Conservation (phyloP, 2,329 filamentous ascomycete species). For the Aurifilum marmelostoma region DNA sequence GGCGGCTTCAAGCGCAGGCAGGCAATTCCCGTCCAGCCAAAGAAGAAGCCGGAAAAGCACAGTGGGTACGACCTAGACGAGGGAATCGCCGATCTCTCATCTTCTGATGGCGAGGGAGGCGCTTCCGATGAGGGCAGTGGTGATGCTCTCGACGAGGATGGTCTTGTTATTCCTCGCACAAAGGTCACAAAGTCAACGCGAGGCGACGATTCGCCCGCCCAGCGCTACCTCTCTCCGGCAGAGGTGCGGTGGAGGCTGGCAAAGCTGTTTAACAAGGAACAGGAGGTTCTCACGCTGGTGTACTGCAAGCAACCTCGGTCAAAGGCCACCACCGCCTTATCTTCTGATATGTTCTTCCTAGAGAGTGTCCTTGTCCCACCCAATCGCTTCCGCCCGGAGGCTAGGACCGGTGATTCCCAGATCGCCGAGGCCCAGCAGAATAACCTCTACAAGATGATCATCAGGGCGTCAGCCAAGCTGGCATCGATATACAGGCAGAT, state of each 20-base stretch:
- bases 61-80: slow-evolving; percentile 62
- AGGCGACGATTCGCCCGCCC: slow-evolving; percentile 44
- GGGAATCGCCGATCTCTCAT: slow-evolving; percentile 67
- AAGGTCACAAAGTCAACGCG: slow-evolving; percentile 44
- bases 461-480: slow-evolving; percentile 74
- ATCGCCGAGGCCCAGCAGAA: slow-evolving; percentile 91
- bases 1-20: slow-evolving; percentile 68
- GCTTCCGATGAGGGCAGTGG: slow-evolving; percentile 46
- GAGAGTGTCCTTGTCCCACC: slow-evolving; percentile 85
- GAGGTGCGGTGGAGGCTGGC: slow-evolving; percentile 81
- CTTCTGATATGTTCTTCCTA: slow-evolving; percentile 92
- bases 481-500: slow-evolving; percentile 60
- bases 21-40: slow-evolving; percentile 61
- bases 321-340: slow-evolving; percentile 61
- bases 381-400: slow-evolving; percentile 88
- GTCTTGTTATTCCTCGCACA: slow-evolving; percentile 63
- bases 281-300: slow-evolving; percentile 80
- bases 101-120: slow-evolving; percentile 45
- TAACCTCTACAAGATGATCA: slow-evolving; percentile 80
- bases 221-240: slow-evolving; percentile 79
- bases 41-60: slow-evolving; percentile 39
- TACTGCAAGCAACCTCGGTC: slow-evolving; percentile 74
- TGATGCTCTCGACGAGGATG: slow-evolving; percentile 55
- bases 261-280: slow-evolving; percentile 84
- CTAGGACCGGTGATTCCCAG: slow-evolving; percentile 76